phyloP scores from a whole-genome alignment of 1,284 basidiomycete genomes.

The Boletellus sp. region DNA sequence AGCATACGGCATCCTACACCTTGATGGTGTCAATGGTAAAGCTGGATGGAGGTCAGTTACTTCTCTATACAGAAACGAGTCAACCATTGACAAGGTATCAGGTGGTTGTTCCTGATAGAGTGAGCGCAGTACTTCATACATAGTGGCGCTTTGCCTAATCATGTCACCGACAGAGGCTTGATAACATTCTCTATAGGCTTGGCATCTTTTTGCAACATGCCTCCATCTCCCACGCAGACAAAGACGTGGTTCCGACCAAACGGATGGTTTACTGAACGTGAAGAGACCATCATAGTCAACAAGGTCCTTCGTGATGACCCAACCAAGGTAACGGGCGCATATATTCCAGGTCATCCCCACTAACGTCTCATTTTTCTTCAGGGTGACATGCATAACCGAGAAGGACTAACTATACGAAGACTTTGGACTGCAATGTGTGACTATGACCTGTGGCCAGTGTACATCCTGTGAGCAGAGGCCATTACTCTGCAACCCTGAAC shows the following conservation, averaged over 20 bases:
- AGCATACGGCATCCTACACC: conserved; percentile 59
- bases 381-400: conserved; percentile 76
- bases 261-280: conserved; percentile 65
- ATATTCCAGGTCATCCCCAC: no score
- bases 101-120: conserved; percentile 29
- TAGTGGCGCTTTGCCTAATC: background rate
- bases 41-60: conserved; percentile 54
- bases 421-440: conserved; percentile 58
- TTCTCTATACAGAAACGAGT: background rate
- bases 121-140: conserved; percentile 10
- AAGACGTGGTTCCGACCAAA: conserved; percentile 63
- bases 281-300: conserved; percentile 52
- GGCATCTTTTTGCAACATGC: conserved; percentile 68
- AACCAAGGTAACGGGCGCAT: conserved; percentile 41
- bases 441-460: conserved; percentile 70
- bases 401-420: conserved; percentile 55
- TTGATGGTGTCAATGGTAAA: conserved; percentile 53
- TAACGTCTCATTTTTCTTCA: background rate
- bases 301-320: conserved; percentile 71
- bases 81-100: background rate
- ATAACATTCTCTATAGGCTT: conserved; percentile 57
- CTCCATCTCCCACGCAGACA: conserved; percentile 30
- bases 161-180: conserved; percentile 34
- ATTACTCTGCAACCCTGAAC: no score
- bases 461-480: conserved; percentile 42